These are phyloP conservation scores for Fusarium anguioides DNA, from an alignment of 2,329 filamentous ascomycete genomes.

Conservation along the genomic window DNA sequence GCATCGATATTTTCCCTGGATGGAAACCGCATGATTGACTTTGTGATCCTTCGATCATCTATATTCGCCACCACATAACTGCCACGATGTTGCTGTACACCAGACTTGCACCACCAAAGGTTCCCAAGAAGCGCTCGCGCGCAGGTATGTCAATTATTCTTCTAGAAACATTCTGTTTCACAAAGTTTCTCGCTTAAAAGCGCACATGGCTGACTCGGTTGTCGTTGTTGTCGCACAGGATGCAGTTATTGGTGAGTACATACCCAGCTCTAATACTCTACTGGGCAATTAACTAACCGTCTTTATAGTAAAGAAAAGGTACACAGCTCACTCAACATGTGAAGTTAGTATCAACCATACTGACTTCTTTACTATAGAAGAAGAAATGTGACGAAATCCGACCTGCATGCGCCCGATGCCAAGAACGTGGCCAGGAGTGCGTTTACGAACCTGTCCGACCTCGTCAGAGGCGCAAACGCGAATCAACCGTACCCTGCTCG, in stretches of 20 bases:
- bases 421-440: slow-evolving; percentile 61
- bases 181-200: not conserved
- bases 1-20: slow-evolving; percentile 16
- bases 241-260: slow-evolving; percentile 63
- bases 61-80: slow-evolving; percentile 33
- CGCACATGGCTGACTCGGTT: slow-evolving; percentile 17
- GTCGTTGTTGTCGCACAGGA: slow-evolving; percentile 50
- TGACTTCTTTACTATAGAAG: slow-evolving; percentile 54
- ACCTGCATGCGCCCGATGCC: slow-evolving; percentile 62
- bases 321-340: not conserved
- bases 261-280: not conserved
- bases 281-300: slow-evolving; percentile 29
- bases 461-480: slow-evolving; percentile 53
- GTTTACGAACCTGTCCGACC: slow-evolving; percentile 61
- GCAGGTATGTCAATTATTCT: slow-evolving; percentile 41
- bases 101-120: slow-evolving; percentile 66
- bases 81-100: slow-evolving; percentile 67
- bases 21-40: slow-evolving; percentile 38
- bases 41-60: slow-evolving; percentile 39
- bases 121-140: slow-evolving; percentile 69
- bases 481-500: slow-evolving; percentile 34
- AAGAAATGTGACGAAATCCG: slow-evolving; percentile 68
- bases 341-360: not conserved
- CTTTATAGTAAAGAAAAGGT: slow-evolving; percentile 63
- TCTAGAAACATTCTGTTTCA: slow-evolving; percentile 19